phyloP scores from a whole-genome alignment of 805 yeast genomes.

The Clavispora asparagi region DNA sequence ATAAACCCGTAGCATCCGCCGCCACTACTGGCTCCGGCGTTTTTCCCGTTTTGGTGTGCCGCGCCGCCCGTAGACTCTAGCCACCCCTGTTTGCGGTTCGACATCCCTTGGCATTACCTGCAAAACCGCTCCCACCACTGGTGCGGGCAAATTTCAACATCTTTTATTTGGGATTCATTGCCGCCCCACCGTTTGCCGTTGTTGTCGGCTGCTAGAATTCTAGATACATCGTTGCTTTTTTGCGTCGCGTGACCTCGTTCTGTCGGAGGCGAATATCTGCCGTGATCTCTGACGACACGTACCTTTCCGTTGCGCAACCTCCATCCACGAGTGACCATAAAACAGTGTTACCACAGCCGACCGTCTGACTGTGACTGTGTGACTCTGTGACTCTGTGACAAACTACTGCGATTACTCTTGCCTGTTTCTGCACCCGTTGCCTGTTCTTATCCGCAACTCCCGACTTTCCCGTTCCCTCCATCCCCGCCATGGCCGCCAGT shows the following conservation, averaged over 20 bases:
- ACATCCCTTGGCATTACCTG: not conserved
- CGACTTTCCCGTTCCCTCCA: not conserved
- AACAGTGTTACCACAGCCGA: too few species aligned
- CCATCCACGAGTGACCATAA: too few species aligned
- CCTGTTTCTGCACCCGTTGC: not conserved
- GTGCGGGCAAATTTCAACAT: not conserved
- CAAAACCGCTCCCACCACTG: not conserved
- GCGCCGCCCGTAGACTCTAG: not conserved
- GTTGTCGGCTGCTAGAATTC: not conserved
- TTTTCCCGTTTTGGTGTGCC: not conserved
- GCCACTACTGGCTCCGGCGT: too few species aligned
- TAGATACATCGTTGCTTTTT: not conserved
- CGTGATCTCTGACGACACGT: not conserved
- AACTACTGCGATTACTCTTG: too few species aligned
- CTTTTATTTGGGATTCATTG: not conserved
- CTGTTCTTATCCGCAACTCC: not conserved
- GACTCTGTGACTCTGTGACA: too few species aligned
- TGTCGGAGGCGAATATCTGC: not conserved
- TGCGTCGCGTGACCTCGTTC: not conserved
- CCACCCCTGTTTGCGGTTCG: not conserved
- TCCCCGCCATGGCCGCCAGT: conserved; percentile 28
- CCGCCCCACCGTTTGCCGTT: not conserved
- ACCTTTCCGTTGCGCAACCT: too few species aligned
- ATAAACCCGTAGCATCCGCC: not conserved
- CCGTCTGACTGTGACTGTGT: too few species aligned